Evolutionary conservation across 345 rosid species (phyloP), one percentile per base, ranked within the genome.

Genomic region (Xanthoceras sorbifolium): DNA sequence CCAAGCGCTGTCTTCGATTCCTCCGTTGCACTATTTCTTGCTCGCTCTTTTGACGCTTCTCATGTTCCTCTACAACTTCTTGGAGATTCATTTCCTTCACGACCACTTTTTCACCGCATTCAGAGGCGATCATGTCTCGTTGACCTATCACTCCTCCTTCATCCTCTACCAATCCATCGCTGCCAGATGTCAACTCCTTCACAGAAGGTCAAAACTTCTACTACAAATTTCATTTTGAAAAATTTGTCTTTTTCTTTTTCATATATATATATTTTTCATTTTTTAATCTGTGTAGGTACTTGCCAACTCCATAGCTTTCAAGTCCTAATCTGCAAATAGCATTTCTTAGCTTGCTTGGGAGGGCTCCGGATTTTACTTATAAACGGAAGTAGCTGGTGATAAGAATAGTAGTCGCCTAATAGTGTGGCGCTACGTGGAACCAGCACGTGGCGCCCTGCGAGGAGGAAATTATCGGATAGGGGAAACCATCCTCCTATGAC

Each of bases 281-380:
- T 55, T 31, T 42, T 61, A 23, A 25, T 61, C 23, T 22, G 8
- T 67, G 17, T 65, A 85, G 89, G 77, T 86, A 76, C 78, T 44
- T 34, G 57, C 70, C 85, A 4, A 86, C 86, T 31, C 86, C 86
- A 40, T 86, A 86, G 89, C 83, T 86, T 5, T 79, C 76, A 17
- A 81, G 89, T 78, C 85, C 89, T 81, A 85, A 86, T 79, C 74
- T 83, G 29, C 89, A 86, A 71, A 86, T 84, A 5, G 85, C 66
- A 48, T 86, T 83, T 74, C 73, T 83, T 74, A 77, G 48, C 55
- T 60, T 83, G 7, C 63, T 71, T n/a, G 85, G 80, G 66, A 79
- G 79, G 54, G 50, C 85, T 54, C 89, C 86, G 9, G 31, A 69
- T 60, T 31, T 86, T 75, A 73, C 52, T 31, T 83, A 83, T 32